Conservation (phyloP, 75 land plant species). For the Ceratopteris richardii region DNA sequence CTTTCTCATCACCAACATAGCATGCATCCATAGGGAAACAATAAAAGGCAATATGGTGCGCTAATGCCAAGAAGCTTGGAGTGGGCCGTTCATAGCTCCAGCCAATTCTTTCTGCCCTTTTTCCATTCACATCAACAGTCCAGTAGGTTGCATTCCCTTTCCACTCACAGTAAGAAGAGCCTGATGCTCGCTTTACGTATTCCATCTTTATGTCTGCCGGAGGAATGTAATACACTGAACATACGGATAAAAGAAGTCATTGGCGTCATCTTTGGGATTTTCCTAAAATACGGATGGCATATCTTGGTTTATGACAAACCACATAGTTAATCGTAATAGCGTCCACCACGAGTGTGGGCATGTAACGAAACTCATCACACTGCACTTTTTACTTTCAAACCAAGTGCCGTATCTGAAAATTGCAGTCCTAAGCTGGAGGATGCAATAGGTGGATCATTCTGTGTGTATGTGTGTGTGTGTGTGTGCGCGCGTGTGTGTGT, state of each 20-base stretch:
- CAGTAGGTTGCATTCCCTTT: conserved; percentile 19
- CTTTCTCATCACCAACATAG: conserved; percentile 21
- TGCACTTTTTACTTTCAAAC: too few species aligned
- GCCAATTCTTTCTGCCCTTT: conserved; percentile 14
- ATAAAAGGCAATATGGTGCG: conserved; percentile 14
- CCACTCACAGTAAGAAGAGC: conserved; percentile 24
- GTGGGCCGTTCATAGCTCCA: conserved; percentile 25
- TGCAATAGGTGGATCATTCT: not conserved
- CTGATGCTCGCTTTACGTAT: conserved; percentile 8
- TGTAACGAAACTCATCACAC: too few species aligned
- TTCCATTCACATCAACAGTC: conserved; percentile 14
- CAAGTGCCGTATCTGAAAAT: too few species aligned
- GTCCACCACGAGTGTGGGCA: too few species aligned
- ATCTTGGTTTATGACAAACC: too few species aligned
- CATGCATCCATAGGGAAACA: conserved; percentile 19
- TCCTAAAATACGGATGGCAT: too few species aligned
- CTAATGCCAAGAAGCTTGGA: conserved; percentile 4
- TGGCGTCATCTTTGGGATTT: not conserved
- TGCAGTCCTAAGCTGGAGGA: too few species aligned
- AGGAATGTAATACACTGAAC: conserved; percentile 23
- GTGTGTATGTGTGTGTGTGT: too few species aligned
- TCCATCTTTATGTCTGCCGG: conserved; percentile 19
- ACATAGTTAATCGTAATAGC: too few species aligned
- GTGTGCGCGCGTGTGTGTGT: too few species aligned
- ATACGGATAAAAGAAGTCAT: not conserved